Evolutionary conservation across 495 filamentous ascomycete species (phyloP).

Genomic region (Cercophora samala): DNA sequence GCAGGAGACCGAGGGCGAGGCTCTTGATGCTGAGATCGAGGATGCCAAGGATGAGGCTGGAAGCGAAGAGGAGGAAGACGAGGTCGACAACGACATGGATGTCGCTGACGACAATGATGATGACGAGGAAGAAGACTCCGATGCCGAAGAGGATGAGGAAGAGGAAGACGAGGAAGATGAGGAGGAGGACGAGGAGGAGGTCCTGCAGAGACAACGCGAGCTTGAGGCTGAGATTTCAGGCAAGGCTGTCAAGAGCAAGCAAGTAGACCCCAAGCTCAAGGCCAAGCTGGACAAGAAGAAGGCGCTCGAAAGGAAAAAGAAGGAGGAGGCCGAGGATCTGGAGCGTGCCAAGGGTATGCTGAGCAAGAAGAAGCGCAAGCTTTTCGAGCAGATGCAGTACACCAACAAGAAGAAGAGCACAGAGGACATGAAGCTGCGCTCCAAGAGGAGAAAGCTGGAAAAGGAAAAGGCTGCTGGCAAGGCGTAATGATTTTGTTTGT

Average conservation of each 20-base stretch:
- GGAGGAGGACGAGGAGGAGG: constrained; percentile 49
- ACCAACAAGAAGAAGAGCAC: constrained; percentile 80
- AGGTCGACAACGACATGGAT: constrained; percentile 44
- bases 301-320: constrained; percentile 65
- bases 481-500: constrained; percentile 26
- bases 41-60: constrained; percentile 46
- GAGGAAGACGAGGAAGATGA: constrained; percentile 45
- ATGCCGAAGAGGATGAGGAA: constrained; percentile 38
- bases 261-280: constrained; percentile 54
- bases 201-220: constrained; percentile 70
- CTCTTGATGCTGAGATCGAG: constrained; percentile 59
- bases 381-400: constrained; percentile 89
- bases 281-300: constrained; percentile 59
- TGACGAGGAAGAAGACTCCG: constrained; percentile 41
- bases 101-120: constrained; percentile 43
- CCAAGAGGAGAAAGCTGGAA: constrained; percentile 86
- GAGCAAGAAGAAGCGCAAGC: constrained; percentile 84
- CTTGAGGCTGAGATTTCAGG: constrained; percentile 81
- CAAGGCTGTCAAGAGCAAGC: constrained; percentile 42
- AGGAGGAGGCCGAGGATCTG: constrained; percentile 75
- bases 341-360: constrained; percentile 91
- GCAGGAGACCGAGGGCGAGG: constrained; percentile 76
- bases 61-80: constrained; percentile 34
- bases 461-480: constrained; percentile 50
- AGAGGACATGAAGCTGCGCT: constrained; percentile 67